Evolutionary conservation across 2,329 filamentous ascomycete genomes (phyloP), one percentile per base, ranked within the genome.

Genomic region (Diaporthe caulivora): DNA sequence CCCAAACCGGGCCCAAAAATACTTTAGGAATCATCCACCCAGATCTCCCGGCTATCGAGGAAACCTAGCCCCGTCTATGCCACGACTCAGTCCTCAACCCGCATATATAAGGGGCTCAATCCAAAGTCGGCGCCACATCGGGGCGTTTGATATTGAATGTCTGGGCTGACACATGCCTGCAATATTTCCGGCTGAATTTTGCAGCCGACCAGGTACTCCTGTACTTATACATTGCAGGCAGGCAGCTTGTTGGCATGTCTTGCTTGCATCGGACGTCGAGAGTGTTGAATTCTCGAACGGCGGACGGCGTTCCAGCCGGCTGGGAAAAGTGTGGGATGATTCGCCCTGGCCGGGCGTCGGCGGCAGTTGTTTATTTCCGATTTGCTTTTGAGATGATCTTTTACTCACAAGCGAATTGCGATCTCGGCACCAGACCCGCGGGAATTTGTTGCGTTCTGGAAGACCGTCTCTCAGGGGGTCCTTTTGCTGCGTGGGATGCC

Each of bases 91-190:
- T 37, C 15, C n/a, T n/a, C 31, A 8, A 18, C n/a, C 31, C 9
- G 62, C 62, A 65, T 26, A 67, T 67, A 40, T 53, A n/a, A 53
- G 47, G 62, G 62, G 31, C 62, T 26, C 47, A 49, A 26, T 15
- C 31, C 62, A 53, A 29, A 47, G 7, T 24, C 47, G 44, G 47
- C 47, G 47, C 62, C 62, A 67, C 47, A 67, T 53, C 47, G 47
- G 62, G 44, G 9, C 47, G 62, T 67, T 67, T 67, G 62, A 67
- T 67, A 34, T 67, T 67, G 62, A 67, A 67, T 53, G 42, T 53
- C 37, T 47, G n/a, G 62, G n/a, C 47, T 67, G 31, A 53, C 62
- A 53, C 62, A 65, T 65, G 47, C 62, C 47, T 53, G 62, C 62
- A 67, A 67, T 47, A 67, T 40, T 26, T 37, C n/a, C 62, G 31